Base-by-base conservation (phyloP, 371 early-diverging fungal genomes). In the Apophysomyces variabilis region DNA sequence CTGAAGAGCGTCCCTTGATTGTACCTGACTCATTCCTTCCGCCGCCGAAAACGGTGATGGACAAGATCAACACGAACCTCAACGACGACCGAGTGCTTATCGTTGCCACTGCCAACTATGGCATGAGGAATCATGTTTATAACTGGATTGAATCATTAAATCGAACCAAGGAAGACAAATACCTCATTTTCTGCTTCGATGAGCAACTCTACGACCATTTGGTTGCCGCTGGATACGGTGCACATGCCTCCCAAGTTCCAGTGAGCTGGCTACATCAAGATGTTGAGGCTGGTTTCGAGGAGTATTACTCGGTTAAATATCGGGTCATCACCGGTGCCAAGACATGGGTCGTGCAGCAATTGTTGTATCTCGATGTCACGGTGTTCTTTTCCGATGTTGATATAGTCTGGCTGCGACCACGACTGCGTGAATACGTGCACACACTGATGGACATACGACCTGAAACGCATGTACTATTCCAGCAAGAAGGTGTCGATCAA, bases 131-230 rank as follows among this genome's bases (percentile, higher is more conserved):
- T 57, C 74, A 82, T 63, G 75, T 77, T 3, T 79, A 79, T 57
- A 82, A 82, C 47, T 82, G 82, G 82, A 82, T 82, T n/a, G 74
- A 76, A 61, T 79, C 79, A 1, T 58, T 82, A 36, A 72, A 74
- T 41, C 69, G 70, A 4, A 77, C 78, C 0, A 65, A 69, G 3
- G 76, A 77, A 36, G 61, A 76, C 9, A 82, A 73, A 38, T 82
- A 76, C 45, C 13, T 82, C 5, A 74, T 82, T 21, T 77, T 82
- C 46, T 82, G 82, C 57, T 68, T 82, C 32, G 82, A 82, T 50
- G 67, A 77, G 9, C 69, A 79, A 35, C 62, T 82, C 3, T 76
- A 70, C 26, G 64, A 69, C 0, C 79, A 79, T 37, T 60, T 82
- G 18, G 64, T 47, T 4, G 44, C 63, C 18, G 61, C 76, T n/a